Evolutionary conservation across 2,329 filamentous ascomycete species (phyloP), one percentile per base, ranked within the genome.

Genomic region (Fusarium sp.): DNA sequence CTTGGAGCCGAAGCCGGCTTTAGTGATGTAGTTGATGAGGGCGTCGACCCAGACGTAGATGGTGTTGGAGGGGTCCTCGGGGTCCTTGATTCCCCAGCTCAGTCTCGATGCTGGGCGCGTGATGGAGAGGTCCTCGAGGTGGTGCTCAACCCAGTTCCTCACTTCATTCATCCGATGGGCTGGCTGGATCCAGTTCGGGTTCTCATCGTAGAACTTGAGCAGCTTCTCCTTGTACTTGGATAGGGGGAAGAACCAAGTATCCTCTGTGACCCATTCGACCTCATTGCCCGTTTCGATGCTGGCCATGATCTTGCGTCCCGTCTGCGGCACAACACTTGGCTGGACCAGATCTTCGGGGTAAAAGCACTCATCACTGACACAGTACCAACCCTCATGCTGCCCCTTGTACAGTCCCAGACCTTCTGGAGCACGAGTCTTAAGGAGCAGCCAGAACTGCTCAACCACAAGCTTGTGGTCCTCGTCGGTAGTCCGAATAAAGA

Each of bases 1-100:
- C 25, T 78, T 77, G 43, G 77, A 79, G 11, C 82, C 82, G 80
- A 97, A 98, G 16, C 96, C 95, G 2, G 95, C 90, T 72, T 92
- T 94, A 18, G 95, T 98, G 61, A 97, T 85, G 81, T 99, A 99
- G 83, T 98, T 99, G 78, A 98, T 89, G 34, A 99, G 89, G 1
- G 97, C 97, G 83, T 99, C 97, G 0, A 99, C 89, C 97, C 97
- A 99, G 35, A 99, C 97, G 80, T 99, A 99, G 67, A 99, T 96
- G 4, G 95, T 98, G 83, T 98, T 97, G 20, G 87, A 90, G 0
- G 89, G 85, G 78, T 99, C 97, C 63, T 92, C 92, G 0, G 97
- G 97, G 30, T 98, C 97, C 8, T 88, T 91, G 66, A 99, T 93
- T 5, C 97, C 97, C 97, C 97, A 99, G 27, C 86, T 89, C 45